phyloP scores from a whole-genome alignment of 495 filamentous ascomycete genomes.

The Letharia lupina region DNA sequence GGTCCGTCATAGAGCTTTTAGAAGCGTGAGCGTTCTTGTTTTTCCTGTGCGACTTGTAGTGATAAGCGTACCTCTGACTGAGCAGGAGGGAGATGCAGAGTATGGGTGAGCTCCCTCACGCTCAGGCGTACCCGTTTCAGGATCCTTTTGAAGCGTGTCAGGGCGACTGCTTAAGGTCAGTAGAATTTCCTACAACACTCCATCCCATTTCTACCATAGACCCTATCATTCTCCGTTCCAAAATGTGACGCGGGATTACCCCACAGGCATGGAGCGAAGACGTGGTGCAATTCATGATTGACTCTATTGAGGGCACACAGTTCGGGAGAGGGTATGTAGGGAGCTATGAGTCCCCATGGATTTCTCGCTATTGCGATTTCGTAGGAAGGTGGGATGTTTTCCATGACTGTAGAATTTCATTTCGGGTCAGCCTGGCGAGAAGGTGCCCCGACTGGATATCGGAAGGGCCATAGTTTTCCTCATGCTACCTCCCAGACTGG shows the following conservation, averaged over 20 bases:
- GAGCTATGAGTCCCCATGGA: slow-evolving; percentile 54
- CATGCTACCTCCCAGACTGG: background rate
- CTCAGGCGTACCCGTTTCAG: slow-evolving; percentile 45
- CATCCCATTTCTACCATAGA: slow-evolving; percentile 42
- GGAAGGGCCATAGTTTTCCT: background rate
- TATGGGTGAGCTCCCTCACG: slow-evolving; percentile 52
- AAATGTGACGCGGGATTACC: slow-evolving; percentile 59
- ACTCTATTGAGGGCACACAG: slow-evolving; percentile 52
- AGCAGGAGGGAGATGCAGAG: slow-evolving; percentile 58
- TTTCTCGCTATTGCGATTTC: slow-evolving; percentile 49
- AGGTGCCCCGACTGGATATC: background rate
- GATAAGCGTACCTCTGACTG: slow-evolving; percentile 39
- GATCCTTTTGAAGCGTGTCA: slow-evolving; percentile 55
- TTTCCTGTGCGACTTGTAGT: background rate
- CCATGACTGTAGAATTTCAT: slow-evolving; percentile 29
- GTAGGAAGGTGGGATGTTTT: slow-evolving; percentile 53
- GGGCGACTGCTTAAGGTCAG: slow-evolving; percentile 40
- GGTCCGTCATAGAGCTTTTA: slow-evolving; percentile 50
- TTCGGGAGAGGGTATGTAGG: slow-evolving; percentile 50
- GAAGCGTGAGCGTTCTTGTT: background rate
- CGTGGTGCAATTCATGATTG: slow-evolving; percentile 48
- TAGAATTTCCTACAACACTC: background rate
- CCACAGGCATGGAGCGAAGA: slow-evolving; percentile 58
- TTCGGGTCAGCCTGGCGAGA: background rate
- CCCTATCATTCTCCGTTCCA: slow-evolving; percentile 52